Evolutionary conservation across 345 rosid genomes (phyloP).

Genomic region (Chamaenerion angustifolium): DNA sequence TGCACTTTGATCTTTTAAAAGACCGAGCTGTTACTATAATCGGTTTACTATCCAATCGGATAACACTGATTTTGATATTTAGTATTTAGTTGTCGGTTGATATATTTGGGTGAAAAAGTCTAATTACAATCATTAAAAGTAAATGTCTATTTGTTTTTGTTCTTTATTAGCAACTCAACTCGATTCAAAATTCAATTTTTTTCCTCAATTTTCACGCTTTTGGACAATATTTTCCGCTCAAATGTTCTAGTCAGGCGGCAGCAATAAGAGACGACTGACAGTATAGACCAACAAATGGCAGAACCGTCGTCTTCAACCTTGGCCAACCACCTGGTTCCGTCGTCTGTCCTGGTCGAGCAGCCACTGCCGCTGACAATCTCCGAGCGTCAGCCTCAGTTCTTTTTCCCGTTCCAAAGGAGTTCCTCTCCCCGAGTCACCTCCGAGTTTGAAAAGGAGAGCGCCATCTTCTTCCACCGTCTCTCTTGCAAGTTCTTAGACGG

Average conservation of each 20-base stretch:
- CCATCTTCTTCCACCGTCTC: slow-evolving; percentile 55
- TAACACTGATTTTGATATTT: too few relatives aligned
- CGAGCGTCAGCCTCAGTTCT: slow-evolving; percentile 7
- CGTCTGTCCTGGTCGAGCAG: slow-evolving; percentile 1
- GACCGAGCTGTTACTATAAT: too few relatives aligned
- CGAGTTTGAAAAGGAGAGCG: slow-evolving; percentile 80
- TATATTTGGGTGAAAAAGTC: too few relatives aligned
- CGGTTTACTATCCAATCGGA: too few relatives aligned
- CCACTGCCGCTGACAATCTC: slow-evolving; percentile 8
- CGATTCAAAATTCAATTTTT: too few relatives aligned
- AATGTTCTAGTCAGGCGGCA: not conserved
- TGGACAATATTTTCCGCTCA: slow-evolving; percentile 5
- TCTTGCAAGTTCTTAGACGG: slow-evolving; percentile 76
- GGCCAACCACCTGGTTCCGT: slow-evolving; percentile 9
- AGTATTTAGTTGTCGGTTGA: too few relatives aligned
- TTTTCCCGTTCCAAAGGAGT: slow-evolving; percentile 24
- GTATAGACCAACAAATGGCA: slow-evolving; percentile 15
- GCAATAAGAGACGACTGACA: not conserved
- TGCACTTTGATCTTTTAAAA: too few relatives aligned
- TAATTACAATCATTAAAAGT: too few relatives aligned
- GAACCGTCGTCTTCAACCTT: slow-evolving; percentile 8
- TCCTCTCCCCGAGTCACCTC: slow-evolving; percentile 61
- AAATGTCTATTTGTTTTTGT: too few relatives aligned
- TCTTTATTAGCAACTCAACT: too few relatives aligned
- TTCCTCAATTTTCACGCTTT: not conserved